Percentiles rank a stretch among this genome's conserved stretches.
Conservation (phyloP, 2,329 filamentous ascomycete species). For the Calonectria ilicicola region DNA sequence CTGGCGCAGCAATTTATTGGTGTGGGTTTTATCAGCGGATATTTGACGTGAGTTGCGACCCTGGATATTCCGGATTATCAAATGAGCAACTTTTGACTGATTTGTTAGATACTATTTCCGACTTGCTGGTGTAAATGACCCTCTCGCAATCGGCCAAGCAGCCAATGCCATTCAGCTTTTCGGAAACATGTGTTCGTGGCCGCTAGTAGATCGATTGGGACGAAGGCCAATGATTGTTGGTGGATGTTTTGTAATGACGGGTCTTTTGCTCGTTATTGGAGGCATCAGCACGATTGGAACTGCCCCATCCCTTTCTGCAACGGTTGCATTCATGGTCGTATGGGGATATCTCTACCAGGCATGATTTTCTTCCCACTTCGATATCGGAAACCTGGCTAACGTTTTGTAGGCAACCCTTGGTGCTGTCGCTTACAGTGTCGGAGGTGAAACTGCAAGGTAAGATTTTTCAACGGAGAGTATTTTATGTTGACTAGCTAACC, state of each 20-base stretch:
- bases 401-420: conserved; percentile 37
- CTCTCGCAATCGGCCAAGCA: conserved; percentile 43
- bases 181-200: conserved; percentile 46
- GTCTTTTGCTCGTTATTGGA: conserved; percentile 45
- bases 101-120: conserved; percentile 40
- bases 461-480: neutral
- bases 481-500: neutral
- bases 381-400: neutral
- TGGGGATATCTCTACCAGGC: conserved; percentile 45
- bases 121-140: conserved; percentile 43
- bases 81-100: neutral
- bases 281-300: conserved; percentile 45
- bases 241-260: conserved; percentile 43
- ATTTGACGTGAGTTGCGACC: conserved; percentile 33
- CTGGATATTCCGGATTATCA: rapidly evolving
- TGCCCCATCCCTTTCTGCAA: conserved; percentile 33
- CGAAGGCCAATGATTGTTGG: conserved; percentile 45
- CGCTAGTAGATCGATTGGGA: conserved; percentile 45
- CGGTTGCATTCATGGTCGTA: conserved; percentile 44
- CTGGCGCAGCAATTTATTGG: conserved; percentile 46
- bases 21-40: conserved; percentile 45
- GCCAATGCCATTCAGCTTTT: conserved; percentile 45
- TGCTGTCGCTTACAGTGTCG: conserved; percentile 45
- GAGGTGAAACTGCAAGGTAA: conserved; percentile 45
- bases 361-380: neutral